Conservation (phyloP, 2,329 filamentous ascomycete species). For the Aspergillus sp. region DNA sequence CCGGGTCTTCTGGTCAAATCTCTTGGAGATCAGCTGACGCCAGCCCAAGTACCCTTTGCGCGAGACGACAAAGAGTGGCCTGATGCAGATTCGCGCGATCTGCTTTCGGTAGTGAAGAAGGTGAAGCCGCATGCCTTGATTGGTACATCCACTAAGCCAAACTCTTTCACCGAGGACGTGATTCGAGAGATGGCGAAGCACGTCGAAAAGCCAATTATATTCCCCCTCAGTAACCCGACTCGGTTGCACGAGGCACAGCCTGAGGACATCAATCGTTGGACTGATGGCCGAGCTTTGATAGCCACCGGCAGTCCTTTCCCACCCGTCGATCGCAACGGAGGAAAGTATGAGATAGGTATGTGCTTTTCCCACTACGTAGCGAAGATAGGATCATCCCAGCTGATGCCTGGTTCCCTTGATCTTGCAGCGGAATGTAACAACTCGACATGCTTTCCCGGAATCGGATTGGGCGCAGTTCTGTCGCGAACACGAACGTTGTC, state of each 20-base stretch:
- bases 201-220: slow-evolving; percentile 70
- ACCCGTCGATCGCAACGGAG: slow-evolving; percentile 64
- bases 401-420: not conserved
- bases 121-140: slow-evolving; percentile 80
- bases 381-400: not conserved
- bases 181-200: slow-evolving; percentile 75
- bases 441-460: slow-evolving; percentile 80
- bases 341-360: slow-evolving; percentile 57
- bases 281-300: slow-evolving; percentile 72
- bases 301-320: slow-evolving; percentile 83
- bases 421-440: slow-evolving; percentile 79
- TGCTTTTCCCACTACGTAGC: not conserved
- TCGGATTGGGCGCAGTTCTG: slow-evolving; percentile 77
- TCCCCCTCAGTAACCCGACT: slow-evolving; percentile 85
- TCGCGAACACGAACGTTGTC: slow-evolving; percentile 67
- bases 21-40: slow-evolving; percentile 61
- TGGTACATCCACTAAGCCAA: slow-evolving; percentile 78
- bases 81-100: slow-evolving; percentile 55
- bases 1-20: slow-evolving; percentile 71
- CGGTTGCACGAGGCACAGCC: slow-evolving; percentile 80
- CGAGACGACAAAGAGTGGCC: slow-evolving; percentile 65
- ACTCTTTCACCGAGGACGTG: slow-evolving; percentile 72
- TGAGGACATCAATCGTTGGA: slow-evolving; percentile 75
- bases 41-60: slow-evolving; percentile 68
- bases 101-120: slow-evolving; percentile 67